Evolutionary conservation across 352 stramenopile species (phyloP).

Genomic region (Phytopythium kandeliae): DNA sequence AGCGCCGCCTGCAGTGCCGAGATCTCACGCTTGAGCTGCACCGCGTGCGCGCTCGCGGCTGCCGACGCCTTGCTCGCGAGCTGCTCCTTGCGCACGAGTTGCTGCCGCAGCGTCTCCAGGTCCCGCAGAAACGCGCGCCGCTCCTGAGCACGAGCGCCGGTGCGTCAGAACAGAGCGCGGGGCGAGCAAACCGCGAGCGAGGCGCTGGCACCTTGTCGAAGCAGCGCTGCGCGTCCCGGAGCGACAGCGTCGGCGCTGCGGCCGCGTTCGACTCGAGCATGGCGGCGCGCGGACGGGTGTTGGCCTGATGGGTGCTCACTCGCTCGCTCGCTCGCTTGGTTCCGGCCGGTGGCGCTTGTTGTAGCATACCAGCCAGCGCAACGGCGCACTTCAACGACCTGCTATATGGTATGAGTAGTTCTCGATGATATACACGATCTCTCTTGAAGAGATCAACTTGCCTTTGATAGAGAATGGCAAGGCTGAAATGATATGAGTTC

Average conservation of each 20-base stretch:
- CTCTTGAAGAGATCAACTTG: no score
- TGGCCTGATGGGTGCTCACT: no score
- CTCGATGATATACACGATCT: no score
- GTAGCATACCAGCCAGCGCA: no score
- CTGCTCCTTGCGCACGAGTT: conserved; percentile 76
- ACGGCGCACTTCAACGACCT: no score
- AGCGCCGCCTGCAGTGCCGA: conserved; percentile 43
- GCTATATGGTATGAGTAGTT: no score
- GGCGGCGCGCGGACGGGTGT: neutral
- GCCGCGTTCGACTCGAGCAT: conserved; percentile 17
- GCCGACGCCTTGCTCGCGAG: conserved; percentile 32
- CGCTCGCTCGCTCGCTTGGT: no score
- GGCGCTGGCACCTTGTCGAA: conserved; percentile 50
- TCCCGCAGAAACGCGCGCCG: conserved; percentile 57
- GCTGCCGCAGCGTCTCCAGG: conserved; percentile 65
- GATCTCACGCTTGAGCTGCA: conserved; percentile 81
- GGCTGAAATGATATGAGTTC: no score
- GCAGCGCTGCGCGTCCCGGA: conserved; percentile 69
- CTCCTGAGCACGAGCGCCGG: conserved; percentile 35
- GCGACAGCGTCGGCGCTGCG: conserved; percentile 34
- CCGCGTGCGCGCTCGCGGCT: conserved; percentile 47
- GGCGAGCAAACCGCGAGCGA: no score
- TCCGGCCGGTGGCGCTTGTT: no score
- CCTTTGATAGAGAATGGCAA: no score
- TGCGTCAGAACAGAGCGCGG: no score